phyloP scores from a whole-genome alignment of 108 stramenopile genomes.

The Craspedostauros australis region DNA sequence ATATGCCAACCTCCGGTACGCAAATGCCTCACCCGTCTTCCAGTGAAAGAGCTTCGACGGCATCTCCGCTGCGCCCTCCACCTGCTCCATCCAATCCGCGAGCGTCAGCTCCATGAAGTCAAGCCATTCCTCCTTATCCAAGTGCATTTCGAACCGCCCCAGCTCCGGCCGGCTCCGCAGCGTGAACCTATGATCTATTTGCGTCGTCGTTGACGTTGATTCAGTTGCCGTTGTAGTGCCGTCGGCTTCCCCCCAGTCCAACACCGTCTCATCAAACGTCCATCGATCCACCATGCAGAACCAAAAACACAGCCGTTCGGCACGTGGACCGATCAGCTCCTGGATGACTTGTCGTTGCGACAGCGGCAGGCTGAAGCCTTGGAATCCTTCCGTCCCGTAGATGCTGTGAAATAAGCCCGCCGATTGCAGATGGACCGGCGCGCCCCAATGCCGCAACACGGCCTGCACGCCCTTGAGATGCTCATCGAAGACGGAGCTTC shows the following conservation, averaged over 20 bases:
- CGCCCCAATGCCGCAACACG: constrained; percentile 54
- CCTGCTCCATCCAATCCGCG: constrained; percentile 80
- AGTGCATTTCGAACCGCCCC: constrained; percentile 49
- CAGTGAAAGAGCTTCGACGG: constrained; percentile 42
- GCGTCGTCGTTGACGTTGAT: constrained; percentile 1
- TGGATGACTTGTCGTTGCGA: constrained; percentile 39
- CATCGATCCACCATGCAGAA: constrained; percentile 76
- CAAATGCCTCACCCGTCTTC: constrained; percentile 69
- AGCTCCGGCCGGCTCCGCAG: constrained; percentile 60
- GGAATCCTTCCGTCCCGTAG: constrained; percentile 79
- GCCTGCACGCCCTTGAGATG: constrained; percentile 64
- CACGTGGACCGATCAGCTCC: constrained; percentile 45
- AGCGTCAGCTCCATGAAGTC: constrained; percentile 67
- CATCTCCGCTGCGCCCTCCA: constrained; percentile 58
- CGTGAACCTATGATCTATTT: constrained; percentile 15
- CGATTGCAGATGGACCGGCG: constrained; percentile 37
- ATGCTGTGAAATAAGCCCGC: constrained; percentile 76
- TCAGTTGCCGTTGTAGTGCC: constrained; percentile 1
- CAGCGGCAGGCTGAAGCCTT: constrained; percentile 63
- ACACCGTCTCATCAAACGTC: constrained; percentile 56
- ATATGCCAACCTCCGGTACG: constrained; percentile 60
- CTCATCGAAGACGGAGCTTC: constrained; percentile 61
- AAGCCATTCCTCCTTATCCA: constrained; percentile 59
- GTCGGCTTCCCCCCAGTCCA: constrained; percentile 32
- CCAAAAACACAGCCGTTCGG: constrained; percentile 64